Conservation (phyloP, 1,284 basidiomycete genomes). For the Marasmius fiardii region DNA sequence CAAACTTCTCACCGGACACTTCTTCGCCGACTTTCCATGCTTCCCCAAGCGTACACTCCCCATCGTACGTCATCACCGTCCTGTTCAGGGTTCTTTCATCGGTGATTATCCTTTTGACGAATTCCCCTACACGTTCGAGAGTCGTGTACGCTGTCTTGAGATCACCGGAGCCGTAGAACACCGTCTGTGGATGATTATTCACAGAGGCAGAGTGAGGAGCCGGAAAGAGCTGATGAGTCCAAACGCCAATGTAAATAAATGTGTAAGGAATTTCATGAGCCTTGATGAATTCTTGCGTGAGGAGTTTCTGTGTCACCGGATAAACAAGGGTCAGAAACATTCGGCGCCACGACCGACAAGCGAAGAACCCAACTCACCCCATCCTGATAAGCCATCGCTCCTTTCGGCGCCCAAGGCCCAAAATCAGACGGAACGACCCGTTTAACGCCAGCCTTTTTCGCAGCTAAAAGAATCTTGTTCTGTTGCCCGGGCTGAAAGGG, state of each 20-base stretch:
- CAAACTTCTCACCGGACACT: constrained; percentile 7
- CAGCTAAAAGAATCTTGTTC: background rate
- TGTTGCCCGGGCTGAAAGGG: background rate
- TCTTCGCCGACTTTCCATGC: constrained; percentile 1
- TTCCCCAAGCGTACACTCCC: constrained; percentile 3
- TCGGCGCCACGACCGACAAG: background rate
- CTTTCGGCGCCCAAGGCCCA: background rate
- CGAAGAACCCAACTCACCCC: background rate
- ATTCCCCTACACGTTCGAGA: background rate
- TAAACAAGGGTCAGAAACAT: background rate
- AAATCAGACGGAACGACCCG: background rate
- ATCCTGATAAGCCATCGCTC: background rate
- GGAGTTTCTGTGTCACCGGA: background rate
- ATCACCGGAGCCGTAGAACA: background rate
- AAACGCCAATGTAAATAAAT: background rate
- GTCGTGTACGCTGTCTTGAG: background rate
- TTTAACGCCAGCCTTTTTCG: background rate
- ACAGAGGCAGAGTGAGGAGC: background rate
- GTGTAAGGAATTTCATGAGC: background rate
- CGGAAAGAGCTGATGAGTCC: background rate
- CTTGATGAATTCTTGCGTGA: background rate
- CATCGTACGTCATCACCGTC: background rate
- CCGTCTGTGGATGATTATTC: background rate
- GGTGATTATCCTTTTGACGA: background rate
- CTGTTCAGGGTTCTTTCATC: constrained; percentile 8